These are phyloP conservation scores for Bertia moriformis DNA, from an alignment of 2,329 filamentous ascomycete genomes.

Conservation along the genomic window DNA sequence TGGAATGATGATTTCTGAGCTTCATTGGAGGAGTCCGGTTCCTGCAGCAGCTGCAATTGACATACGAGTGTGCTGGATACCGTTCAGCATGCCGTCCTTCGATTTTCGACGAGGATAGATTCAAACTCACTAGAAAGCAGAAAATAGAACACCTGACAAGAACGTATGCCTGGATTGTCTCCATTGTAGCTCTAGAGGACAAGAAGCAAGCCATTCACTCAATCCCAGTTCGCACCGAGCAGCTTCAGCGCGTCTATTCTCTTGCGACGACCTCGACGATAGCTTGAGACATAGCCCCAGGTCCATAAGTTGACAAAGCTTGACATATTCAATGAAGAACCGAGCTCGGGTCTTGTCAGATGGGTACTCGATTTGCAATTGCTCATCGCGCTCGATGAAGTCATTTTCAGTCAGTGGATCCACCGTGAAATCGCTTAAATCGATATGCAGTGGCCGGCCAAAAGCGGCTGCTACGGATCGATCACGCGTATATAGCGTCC, in stretches of 20 bases:
- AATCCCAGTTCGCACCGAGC: not conserved
- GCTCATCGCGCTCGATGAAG: constrained; percentile 1
- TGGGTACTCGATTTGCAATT: not conserved
- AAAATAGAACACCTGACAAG: not conserved
- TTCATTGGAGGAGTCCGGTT: not conserved
- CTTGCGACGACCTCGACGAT: not conserved
- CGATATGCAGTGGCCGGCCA: not conserved
- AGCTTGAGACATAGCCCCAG: not conserved
- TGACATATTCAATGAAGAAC: not conserved
- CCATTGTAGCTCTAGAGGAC: not conserved
- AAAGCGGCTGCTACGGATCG: not conserved
- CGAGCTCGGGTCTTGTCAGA: not conserved
- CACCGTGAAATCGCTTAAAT: not conserved
- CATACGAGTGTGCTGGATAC: not conserved
- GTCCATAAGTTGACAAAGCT: not conserved
- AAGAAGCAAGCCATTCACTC: not conserved
- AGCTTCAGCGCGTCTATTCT: not conserved
- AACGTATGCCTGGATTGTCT: not conserved
- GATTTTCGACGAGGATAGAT: not conserved
- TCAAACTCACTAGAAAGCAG: not conserved
- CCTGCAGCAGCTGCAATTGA: not conserved
- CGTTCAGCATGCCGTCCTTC: not conserved
- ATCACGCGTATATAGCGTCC: not conserved
- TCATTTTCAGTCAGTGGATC: not conserved
- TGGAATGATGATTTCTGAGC: not conserved